Evolutionary conservation across 2,329 filamentous ascomycete species (phyloP), one percentile per base, ranked within the genome.

Genomic region (Aureobasidium sp.): DNA sequence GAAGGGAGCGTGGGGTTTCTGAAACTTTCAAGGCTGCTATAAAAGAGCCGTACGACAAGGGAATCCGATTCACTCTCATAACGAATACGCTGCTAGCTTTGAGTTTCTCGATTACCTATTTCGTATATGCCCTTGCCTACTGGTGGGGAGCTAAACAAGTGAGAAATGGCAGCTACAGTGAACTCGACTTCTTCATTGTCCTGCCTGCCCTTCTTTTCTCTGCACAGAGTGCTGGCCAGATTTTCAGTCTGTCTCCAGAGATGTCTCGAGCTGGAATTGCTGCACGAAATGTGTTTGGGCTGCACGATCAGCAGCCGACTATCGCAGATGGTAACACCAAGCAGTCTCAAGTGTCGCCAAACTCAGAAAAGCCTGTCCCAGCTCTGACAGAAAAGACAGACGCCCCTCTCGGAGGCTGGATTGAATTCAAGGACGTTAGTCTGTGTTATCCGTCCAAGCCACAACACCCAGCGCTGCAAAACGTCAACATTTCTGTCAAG

Each of bases 121-220:
- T 79, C 64, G 75, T 79, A 1, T 79, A 79, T 63, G 77, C 77
- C 36, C 65, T 79, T 36, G 77, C 77, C 30, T 79, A 79, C 66
- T 79, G 76, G 77, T 79, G 77, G 77, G 77, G 67, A 66, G 66
- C 77, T 2, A 74, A 72, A 63, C 73, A 77, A 62, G 76, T 79
- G 4, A 71, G 76, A 16, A 72, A 74, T 41, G 76, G 76, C 21
- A 70, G 70, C 16, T 78, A 78, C 62, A 71, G 66, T 10, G 70
- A 74, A 55, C 70, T 70, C 42, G 68, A 77, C 13, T 79, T 78
- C 66, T 79, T 79, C 68, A 77, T 75, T 41, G 76, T 78, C 1
- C 65, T 79, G 5, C 76, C 76, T 32, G 77, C 76, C 4, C 68
- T 79, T 11, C 70, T 79, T 2, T 78, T 79, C 68, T 78, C 76